Percentiles rank a stretch among this genome's conserved stretches.
These are phyloP conservation scores for Boletellus ananiceps DNA, from an alignment of 768 basidiomycete species.

Conservation along the genomic window DNA sequence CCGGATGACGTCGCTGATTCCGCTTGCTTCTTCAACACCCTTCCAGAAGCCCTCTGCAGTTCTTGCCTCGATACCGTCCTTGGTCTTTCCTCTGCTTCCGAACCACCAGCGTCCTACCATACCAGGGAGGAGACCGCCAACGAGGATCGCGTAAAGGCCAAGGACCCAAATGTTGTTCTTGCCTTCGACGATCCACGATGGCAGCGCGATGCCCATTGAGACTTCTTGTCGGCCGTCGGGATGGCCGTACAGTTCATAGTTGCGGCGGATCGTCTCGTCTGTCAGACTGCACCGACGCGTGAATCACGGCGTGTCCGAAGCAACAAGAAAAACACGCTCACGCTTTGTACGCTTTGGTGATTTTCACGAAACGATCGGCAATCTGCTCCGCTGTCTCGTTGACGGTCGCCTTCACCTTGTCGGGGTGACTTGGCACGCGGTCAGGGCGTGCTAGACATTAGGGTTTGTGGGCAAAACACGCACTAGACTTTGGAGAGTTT, in stretches of 20 bases:
- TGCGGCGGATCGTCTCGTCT: conserved; percentile 87
- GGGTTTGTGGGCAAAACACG: not conserved
- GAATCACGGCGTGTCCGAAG: not conserved
- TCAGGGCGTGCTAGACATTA: not conserved
- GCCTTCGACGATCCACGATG: conserved; percentile 88
- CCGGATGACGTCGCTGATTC: conserved; percentile 65
- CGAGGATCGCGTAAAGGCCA: conserved; percentile 79
- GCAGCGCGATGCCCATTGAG: conserved; percentile 92
- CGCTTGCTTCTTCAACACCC: conserved; percentile 72
- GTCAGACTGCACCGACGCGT: conserved; percentile 54
- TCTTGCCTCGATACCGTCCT: conserved; percentile 79
- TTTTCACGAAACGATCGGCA: conserved; percentile 79
- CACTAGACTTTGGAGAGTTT: conserved; percentile 86
- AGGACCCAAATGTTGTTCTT: conserved; percentile 91
- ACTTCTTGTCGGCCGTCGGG: conserved; percentile 96
- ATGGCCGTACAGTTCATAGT: conserved; percentile 85
- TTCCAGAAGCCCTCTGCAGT: conserved; percentile 91
- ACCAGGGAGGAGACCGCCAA: conserved; percentile 81
- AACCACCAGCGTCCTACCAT: conserved; percentile 99
- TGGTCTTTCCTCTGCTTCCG: conserved; percentile 80
- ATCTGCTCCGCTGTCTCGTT: conserved; percentile 87
- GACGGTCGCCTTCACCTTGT: conserved; percentile 81
- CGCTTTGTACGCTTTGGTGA: conserved; percentile 98
- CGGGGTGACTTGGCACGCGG: conserved; percentile 69
- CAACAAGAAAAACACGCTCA: conserved; percentile 32